A percentile compares a stretch with the other conserved stretches of the same genome.
These are phyloP conservation scores for Hygrophoropsis aurantiaca DNA, from an alignment of 768 basidiomycete species.

Conservation along the genomic window DNA sequence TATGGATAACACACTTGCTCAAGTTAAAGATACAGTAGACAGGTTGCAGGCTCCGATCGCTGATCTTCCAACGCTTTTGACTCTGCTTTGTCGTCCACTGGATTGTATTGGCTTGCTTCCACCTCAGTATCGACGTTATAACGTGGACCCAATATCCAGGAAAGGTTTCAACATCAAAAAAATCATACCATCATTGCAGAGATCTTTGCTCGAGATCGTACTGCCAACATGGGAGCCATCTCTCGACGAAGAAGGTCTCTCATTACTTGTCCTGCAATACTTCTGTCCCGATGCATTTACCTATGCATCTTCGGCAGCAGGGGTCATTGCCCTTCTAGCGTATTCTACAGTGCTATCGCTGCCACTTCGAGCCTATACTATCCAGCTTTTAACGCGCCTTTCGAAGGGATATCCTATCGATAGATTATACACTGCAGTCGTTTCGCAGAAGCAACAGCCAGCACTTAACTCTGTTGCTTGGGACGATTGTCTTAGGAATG, in stretches of 20 bases:
- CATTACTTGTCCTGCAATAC: conserved; percentile 57
- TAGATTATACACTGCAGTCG: conserved; percentile 57
- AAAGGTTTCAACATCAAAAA: conserved; percentile 23
- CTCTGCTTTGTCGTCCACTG: conserved; percentile 60
- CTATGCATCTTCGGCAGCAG: conserved; percentile 48
- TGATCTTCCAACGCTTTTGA: conserved; percentile 51
- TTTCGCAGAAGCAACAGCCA: conserved; percentile 22
- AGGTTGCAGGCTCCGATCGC: conserved; percentile 47
- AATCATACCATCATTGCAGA: conserved; percentile 59
- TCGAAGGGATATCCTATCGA: conserved; percentile 66
- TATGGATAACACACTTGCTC: conserved; percentile 4
- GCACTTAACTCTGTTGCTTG: conserved; percentile 46
- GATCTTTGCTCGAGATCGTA: conserved; percentile 59
- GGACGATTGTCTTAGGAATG: conserved; percentile 73
- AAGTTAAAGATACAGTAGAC: conserved; percentile 40
- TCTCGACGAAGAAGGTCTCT: conserved; percentile 49
- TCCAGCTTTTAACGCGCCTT: conserved; percentile 56
- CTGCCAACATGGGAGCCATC: conserved; percentile 66
- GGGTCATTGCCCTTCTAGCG: conserved; percentile 54
- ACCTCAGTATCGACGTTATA: conserved; percentile 48
- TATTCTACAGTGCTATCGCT: conserved; percentile 64
- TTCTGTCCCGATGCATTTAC: conserved; percentile 70
- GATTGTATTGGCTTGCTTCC: conserved; percentile 58
- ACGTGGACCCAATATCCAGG: conserved; percentile 35
- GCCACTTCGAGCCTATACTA: conserved; percentile 46